These are phyloP conservation scores for Epicoccum nigrum DNA, from an alignment of 2,329 filamentous ascomycete species.

Conservation along the genomic window DNA sequence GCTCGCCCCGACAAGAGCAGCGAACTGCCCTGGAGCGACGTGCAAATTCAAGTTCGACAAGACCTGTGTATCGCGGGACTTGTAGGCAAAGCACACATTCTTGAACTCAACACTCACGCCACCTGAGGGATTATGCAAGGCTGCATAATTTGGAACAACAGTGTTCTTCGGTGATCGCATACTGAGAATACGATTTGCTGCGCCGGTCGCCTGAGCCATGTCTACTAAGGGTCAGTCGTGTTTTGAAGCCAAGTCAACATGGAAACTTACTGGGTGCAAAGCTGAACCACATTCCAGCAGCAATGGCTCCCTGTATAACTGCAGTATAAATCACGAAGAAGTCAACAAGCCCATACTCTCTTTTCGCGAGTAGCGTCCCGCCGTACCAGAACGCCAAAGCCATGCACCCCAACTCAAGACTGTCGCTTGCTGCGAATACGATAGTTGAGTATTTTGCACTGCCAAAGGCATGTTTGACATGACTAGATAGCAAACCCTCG, in stretches of 20 bases:
- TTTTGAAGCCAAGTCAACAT: not conserved
- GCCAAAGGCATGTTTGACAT: constrained; percentile 65
- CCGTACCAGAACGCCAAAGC: constrained; percentile 65
- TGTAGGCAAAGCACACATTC: constrained; percentile 92
- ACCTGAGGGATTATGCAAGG: constrained; percentile 14
- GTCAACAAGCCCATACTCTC: constrained; percentile 56
- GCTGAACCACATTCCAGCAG: constrained; percentile 48
- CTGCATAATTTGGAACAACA: constrained; percentile 13
- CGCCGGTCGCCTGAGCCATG: constrained; percentile 46
- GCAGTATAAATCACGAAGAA: constrained; percentile 62
- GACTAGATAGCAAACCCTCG: constrained; percentile 61
- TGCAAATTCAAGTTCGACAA: constrained; percentile 55
- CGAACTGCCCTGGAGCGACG: constrained; percentile 67
- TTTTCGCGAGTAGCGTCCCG: constrained; percentile 46
- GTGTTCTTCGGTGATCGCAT: constrained; percentile 33
- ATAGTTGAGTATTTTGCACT: constrained; percentile 68
- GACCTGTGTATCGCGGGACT: constrained; percentile 78
- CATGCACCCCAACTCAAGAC: constrained; percentile 66
- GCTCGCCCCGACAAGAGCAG: constrained; percentile 71
- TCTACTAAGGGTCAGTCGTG: constrained; percentile 19
- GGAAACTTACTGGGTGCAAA: constrained; percentile 54
- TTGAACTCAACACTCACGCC: constrained; percentile 75
- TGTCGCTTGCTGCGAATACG: constrained; percentile 73
- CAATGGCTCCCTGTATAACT: constrained; percentile 53
- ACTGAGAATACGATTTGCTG: constrained; percentile 46